A percentile compares a stretch with the other conserved stretches of the same genome.
Evolutionary conservation across 2,329 filamentous ascomycete species (phyloP).

Genomic region (Penicillium brasilianum): DNA sequence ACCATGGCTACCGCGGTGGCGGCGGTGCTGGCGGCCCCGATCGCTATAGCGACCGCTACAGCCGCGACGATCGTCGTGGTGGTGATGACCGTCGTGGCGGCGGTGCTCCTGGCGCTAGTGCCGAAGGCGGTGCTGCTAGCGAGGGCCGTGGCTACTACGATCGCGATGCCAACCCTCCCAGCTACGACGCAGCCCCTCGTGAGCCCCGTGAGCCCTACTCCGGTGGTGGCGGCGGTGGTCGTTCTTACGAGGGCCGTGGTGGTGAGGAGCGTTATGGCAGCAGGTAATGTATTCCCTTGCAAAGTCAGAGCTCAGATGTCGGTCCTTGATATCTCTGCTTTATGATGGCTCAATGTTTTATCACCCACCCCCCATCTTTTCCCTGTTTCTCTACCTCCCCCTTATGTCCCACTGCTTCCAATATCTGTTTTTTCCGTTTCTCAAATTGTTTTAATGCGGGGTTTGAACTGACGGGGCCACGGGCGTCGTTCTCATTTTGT

Average conservation of each 20-base stretch:
- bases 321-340: conserved; percentile 25
- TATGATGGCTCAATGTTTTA: conserved; percentile 29
- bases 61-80: conserved; percentile 50
- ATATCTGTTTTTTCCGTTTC: conserved; percentile 37
- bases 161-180: conserved; percentile 57
- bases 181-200: conserved; percentile 49
- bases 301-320: conserved; percentile 23
- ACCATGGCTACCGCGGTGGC: conserved; percentile 45
- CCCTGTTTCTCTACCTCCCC: conserved; percentile 12
- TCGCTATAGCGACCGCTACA: conserved; percentile 53
- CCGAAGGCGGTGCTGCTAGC: conserved; percentile 39
- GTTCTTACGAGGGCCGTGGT: conserved; percentile 47
- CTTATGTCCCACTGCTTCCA: conserved; percentile 23
- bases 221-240: conserved; percentile 31
- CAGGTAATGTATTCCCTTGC: conserved; percentile 43
- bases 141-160: conserved; percentile 54
- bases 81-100: conserved; percentile 50
- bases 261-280: conserved; percentile 47
- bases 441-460: conserved; percentile 46
- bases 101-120: conserved; percentile 35
- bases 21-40: conserved; percentile 35
- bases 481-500: conserved; percentile 42
- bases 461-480: conserved; percentile 43
- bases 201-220: conserved; percentile 42
- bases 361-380: conserved; percentile 5